phyloP scores from a whole-genome alignment of 2,329 filamentous ascomycete genomes.

The Penicillium sp. region DNA sequence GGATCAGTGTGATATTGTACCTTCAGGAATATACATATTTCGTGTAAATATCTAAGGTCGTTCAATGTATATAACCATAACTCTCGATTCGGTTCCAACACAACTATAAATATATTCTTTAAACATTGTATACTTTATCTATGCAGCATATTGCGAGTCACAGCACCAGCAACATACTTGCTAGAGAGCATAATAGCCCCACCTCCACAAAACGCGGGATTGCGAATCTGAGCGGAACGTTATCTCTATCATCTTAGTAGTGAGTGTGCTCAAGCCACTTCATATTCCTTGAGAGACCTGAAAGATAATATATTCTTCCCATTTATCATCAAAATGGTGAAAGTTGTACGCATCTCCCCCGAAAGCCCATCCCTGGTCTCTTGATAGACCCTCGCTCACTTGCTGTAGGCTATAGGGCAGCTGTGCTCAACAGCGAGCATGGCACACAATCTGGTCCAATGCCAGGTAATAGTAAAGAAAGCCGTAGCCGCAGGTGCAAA shows the following conservation, averaged over 20 bases:
- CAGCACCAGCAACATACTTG: no score
- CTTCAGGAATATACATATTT: no score
- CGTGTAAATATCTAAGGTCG: no score
- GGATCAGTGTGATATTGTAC: neutral
- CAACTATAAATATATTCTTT: no score
- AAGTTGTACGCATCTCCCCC: slow-evolving; percentile 10
- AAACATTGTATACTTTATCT: no score
- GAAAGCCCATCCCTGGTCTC: slow-evolving; percentile 7
- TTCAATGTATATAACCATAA: no score
- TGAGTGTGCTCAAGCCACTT: neutral
- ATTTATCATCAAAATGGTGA: slow-evolving; percentile 3
- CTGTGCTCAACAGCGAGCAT: slow-evolving; percentile 80
- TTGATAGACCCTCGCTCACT: slow-evolving; percentile 5
- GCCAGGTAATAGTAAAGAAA: slow-evolving; percentile 65
- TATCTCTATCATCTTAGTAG: neutral
- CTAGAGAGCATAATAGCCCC: no score
- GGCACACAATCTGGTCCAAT: slow-evolving; percentile 74
- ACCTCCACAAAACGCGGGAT: neutral
- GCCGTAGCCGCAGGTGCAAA: slow-evolving; percentile 74
- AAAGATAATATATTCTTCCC: neutral
- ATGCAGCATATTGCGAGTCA: no score
- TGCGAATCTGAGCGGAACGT: neutral
- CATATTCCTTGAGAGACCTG: neutral
- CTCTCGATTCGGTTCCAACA: no score
- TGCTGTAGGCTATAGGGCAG: slow-evolving; percentile 73